phyloP scores from a whole-genome alignment of 345 rosid genomes.

The Eucalyptus urophylla region DNA sequence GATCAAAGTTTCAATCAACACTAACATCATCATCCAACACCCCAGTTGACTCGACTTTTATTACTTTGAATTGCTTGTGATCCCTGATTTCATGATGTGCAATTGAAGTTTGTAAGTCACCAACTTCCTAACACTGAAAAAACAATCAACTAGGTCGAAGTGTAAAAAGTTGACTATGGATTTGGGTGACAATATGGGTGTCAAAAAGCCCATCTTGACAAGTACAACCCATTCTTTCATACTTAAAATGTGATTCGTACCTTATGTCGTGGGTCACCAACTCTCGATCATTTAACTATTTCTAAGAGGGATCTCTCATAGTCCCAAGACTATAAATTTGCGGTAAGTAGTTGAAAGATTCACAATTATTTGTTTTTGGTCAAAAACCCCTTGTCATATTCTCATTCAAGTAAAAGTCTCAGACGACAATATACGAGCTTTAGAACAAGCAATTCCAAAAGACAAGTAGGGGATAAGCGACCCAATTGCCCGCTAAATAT shows the following conservation, averaged over 20 bases:
- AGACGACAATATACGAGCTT: too few relatives aligned
- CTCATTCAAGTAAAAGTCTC: too few relatives aligned
- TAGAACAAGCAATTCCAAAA: too few relatives aligned
- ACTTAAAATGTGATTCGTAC: neutral
- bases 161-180: neutral
- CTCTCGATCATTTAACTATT: neutral
- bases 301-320: neutral
- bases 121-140: neutral
- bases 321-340: neutral
- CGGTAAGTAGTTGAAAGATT: neutral
- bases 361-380: neutral
- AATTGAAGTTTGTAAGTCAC: neutral
- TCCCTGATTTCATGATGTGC: neutral
- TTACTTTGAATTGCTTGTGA: neutral
- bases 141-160: neutral
- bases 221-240: neutral
- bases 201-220: neutral
- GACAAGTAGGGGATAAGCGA: too few relatives aligned
- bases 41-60: neutral
- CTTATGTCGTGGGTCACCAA: neutral
- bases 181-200: neutral
- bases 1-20: neutral
- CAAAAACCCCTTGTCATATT: too few relatives aligned
- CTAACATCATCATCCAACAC: neutral
- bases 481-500: too few relatives aligned